Evolutionary conservation across 495 filamentous ascomycete genomes (phyloP), one percentile per base, ranked within the genome.

Genomic region (Parachaetomium inaequale): DNA sequence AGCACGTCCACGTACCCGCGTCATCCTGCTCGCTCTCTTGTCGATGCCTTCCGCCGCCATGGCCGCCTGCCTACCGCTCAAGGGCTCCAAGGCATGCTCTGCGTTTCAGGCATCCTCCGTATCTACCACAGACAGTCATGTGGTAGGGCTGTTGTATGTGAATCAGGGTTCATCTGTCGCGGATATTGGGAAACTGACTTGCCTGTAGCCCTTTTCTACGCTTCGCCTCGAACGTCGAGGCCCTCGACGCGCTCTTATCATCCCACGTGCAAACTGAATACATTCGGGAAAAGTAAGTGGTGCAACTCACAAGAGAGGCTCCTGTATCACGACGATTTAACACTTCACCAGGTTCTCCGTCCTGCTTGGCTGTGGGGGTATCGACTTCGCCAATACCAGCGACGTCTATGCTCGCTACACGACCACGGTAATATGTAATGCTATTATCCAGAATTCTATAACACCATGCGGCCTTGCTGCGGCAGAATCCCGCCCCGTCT

Each of bases 371-470:
- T 99, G 94, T 71, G 79, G 82, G 36, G 84, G 84, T 62, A 75
- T 96, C 70, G 87, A 94, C 68, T 81, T 90, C 53, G 87, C 86
- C 32, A 89, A 95, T 66, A 88, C 91, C n/a, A 87, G 84, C 57
- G 81, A 87, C 67, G 84, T 91, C 68, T 99, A 99, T 77, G 94
- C 95, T 25, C 88, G 93, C 68, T 99, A 92, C 75, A 96, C 92
- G 14, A 93, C 86, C 52, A 93, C 90, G 67, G 86, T 92, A 72
- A 83, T 99, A 65, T 99, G 95, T 83, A 98, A 93, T 81, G 85
- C 89, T 62, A 89, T 99, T 72, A 84, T 99, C 58, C 95, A 98
- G 75, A 92, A 91, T 70, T 99, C 95, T 26, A 86, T 87, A 65
- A 62, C 70, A n/a, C 73, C 80, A 38, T 98, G 95, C 75, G 72